Base-by-base conservation (phyloP, 176 grass and related monocot species). In the Lolium perenne region DNA sequence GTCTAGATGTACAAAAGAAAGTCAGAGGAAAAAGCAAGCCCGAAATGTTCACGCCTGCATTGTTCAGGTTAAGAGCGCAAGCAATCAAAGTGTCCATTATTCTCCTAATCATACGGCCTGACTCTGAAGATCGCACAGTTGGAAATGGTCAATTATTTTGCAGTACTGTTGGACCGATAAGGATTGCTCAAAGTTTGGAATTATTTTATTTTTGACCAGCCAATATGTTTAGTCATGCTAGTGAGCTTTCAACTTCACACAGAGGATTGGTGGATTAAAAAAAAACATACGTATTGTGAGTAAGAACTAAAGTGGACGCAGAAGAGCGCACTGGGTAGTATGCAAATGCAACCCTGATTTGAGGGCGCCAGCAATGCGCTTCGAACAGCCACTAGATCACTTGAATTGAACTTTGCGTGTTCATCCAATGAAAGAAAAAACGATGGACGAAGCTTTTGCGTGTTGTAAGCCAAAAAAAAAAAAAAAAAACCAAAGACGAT, bases 41-140 rank as follows among this genome's bases (percentile, higher is more conserved):
- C 69, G 55, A 79, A 53, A 78, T 38, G 20, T 22, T 58, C 38
- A 49, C 22, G 68, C 57, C 38, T 59, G 6, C 13, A 61, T 49
- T 15, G 12, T 68, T 81, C 38, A 77, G 8, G 38, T 88, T 71
- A 62, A 83, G 6, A 62, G 15, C 47, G 74, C 56, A 80, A 72
- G 14, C 68, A 56, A 70, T 6, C 20, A 62, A 17, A 67, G 8
- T 41, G 15, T 25, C 21, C 25, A 25, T 83, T 38, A 48, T 63
- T 5, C 56, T 29, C 51, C 55, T 61, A 47, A 82, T 5, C 26
- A 68, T 64, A 68, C n/a, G 40, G 10, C 56, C 29, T 17, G 1
- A 71, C 49, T 78, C 1, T 53, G 4, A 70, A 22, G 12, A 71
- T 56, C 38, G 16, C n/a, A 71, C 35, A 14, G 21, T 78, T 41